Percentiles rank a stretch among this genome's conserved stretches.
These are phyloP conservation scores for Pilobolus umbonatus DNA, from an alignment of 192 early-diverging fungal genomes.

Conservation along the genomic window DNA sequence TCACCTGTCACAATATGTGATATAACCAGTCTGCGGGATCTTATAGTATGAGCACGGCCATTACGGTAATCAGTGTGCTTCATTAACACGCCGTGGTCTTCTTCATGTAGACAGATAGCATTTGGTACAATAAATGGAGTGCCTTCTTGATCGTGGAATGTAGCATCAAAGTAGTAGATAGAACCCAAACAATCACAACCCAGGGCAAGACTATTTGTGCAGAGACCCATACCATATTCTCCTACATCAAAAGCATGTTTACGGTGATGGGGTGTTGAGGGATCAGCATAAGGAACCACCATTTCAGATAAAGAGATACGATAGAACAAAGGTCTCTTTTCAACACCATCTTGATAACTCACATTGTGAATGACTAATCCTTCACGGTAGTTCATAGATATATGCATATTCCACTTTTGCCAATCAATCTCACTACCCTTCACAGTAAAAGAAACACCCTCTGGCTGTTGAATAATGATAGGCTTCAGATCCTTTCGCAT, in stretches of 20 bases:
- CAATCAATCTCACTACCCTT: conserved; percentile 37
- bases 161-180: conserved; percentile 39
- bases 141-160: conserved; percentile 33
- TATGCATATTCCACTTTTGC: conserved; percentile 41
- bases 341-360: conserved; percentile 34
- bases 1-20: conserved; percentile 38
- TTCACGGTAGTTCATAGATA: conserved; percentile 40
- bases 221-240: conserved; percentile 40
- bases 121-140: conserved; percentile 32
- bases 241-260: conserved; percentile 42
- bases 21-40: conserved; percentile 33
- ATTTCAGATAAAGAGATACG: conserved; percentile 39
- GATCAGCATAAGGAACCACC: conserved; percentile 40
- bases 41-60: conserved; percentile 31
- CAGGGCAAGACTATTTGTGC: conserved; percentile 33
- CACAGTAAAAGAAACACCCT: conserved; percentile 38
- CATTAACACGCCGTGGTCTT: conserved; percentile 34
- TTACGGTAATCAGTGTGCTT: conserved; percentile 41
- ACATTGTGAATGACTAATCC: conserved; percentile 39
- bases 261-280: conserved; percentile 24
- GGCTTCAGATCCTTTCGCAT: conserved; percentile 37
- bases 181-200: conserved; percentile 40
- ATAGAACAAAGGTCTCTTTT: conserved; percentile 36
- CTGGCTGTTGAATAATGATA: conserved; percentile 33
- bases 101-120: conserved; percentile 39